Percentiles rank a stretch among this genome's conserved stretches.
These are phyloP conservation scores for Erythrophleum ivorense DNA, from an alignment of 331 rosid species.

Conservation along the genomic window DNA sequence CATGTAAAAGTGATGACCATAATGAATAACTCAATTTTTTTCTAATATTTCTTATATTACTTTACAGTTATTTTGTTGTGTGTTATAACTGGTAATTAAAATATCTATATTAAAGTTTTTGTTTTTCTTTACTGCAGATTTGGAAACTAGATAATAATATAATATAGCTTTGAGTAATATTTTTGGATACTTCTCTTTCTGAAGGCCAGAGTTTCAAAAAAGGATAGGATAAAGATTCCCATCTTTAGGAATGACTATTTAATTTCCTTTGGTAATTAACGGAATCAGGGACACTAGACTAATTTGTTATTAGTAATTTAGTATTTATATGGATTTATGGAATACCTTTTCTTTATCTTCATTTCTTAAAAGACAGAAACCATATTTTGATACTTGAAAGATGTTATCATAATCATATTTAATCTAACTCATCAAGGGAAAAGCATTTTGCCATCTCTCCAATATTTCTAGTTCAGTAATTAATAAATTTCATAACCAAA, in stretches of 20 bases:
- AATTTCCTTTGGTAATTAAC: neutral
- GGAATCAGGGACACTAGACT: neutral
- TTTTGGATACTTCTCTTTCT: neutral
- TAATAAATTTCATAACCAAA: too few relatives aligned
- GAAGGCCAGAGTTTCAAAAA: neutral
- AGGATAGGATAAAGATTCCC: neutral
- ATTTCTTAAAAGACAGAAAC: neutral
- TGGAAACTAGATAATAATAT: neutral
- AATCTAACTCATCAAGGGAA: too few relatives aligned
- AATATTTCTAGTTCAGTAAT: too few relatives aligned
- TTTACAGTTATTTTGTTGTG: neutral
- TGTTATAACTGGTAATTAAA: too few relatives aligned
- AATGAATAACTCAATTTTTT: neutral
- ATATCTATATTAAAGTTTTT: neutral
- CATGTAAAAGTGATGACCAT: conserved; percentile 15
- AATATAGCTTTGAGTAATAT: neutral
- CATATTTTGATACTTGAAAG: neutral
- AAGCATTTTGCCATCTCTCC: too few relatives aligned
- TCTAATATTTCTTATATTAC: neutral
- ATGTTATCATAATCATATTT: neutral
- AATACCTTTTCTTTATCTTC: neutral
- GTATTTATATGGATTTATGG: neutral
- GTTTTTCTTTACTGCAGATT: neutral
- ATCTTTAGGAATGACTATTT: too few relatives aligned
- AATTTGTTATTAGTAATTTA: too few relatives aligned